Conservation (phyloP, 352 stramenopile genomes). For the Lagenidium giganteum region DNA sequence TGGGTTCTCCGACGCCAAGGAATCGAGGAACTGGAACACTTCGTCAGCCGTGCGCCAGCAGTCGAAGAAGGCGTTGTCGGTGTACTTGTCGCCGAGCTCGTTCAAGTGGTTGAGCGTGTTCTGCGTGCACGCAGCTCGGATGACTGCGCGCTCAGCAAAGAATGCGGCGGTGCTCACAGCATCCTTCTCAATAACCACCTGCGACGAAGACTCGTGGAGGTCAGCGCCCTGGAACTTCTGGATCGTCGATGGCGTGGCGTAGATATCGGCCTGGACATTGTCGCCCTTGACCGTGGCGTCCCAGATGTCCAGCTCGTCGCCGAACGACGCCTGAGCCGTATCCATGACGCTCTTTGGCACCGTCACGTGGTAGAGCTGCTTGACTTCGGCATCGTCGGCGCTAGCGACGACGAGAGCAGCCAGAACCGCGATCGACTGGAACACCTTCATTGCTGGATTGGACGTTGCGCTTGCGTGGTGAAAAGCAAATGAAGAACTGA, state of each 20-base stretch:
- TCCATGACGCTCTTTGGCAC: conserved; percentile 22
- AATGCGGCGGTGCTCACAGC: conserved; percentile 4
- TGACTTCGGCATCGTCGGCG: conserved; percentile 14
- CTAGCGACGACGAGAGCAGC: conserved; percentile 11
- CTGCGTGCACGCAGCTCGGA: conserved; percentile 8
- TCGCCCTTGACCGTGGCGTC: conserved; percentile 8
- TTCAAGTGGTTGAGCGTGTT: conserved; percentile 11
- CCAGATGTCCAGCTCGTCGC: conserved; percentile 21
- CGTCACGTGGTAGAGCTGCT: conserved; percentile 30
- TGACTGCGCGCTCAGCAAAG: conserved; percentile 1
- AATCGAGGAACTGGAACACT: conserved; percentile 21
- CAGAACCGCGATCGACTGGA: conserved; percentile 12
- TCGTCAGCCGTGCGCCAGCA: conserved; percentile 22
- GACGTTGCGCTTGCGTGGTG: too few relatives aligned
- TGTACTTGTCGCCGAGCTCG: conserved; percentile 18
- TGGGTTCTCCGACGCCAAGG: conserved; percentile 10
- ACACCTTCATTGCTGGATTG: conserved; percentile 19
- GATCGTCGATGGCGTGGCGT: conserved; percentile 13
- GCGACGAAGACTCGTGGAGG: conserved; percentile 6
- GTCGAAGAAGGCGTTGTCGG: conserved; percentile 22
- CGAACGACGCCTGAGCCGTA: conserved; percentile 12
- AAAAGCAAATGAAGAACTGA: conserved; percentile 14
- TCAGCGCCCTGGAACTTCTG: conserved; percentile 17
- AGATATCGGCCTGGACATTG: conserved; percentile 22
- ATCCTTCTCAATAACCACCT: conserved; percentile 11